These are phyloP conservation scores for Trypanosoma lewisi DNA, from an alignment of 208 protist genomes.

Conservation along the genomic window DNA sequence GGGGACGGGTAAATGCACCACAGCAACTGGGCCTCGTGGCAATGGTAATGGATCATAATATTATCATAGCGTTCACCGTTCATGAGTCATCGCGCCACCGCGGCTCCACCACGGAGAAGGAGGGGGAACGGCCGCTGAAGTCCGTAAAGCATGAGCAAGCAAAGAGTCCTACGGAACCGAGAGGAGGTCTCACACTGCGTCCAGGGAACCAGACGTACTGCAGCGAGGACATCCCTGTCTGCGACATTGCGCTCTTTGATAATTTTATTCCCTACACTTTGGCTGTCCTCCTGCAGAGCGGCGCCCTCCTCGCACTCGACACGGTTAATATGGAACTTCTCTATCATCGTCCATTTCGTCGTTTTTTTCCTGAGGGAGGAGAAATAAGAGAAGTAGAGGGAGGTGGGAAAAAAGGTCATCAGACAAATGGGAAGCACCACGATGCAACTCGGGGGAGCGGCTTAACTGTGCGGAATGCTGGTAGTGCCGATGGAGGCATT, in stretches of 20 bases:
- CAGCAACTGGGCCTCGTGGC: slow-evolving; percentile 33
- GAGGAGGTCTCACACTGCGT: slow-evolving; percentile 3
- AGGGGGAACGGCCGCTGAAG: slow-evolving; percentile 11
- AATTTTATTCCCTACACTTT: slow-evolving; percentile 49
- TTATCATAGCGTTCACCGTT: slow-evolving; percentile 39
- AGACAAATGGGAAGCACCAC: neutral
- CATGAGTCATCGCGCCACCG: slow-evolving; percentile 13
- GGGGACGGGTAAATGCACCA: slow-evolving; percentile 18
- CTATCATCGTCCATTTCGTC: slow-evolving; percentile 19
- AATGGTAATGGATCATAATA: slow-evolving; percentile 43
- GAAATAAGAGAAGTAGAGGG: too few relatives aligned
- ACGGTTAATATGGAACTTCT: slow-evolving; percentile 54
- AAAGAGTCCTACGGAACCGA: neutral
- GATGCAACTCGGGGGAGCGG: too few relatives aligned
- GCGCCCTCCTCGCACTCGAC: slow-evolving; percentile 67
- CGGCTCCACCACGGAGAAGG: neutral
- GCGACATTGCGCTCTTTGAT: slow-evolving; percentile 45
- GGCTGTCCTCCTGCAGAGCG: slow-evolving; percentile 62
- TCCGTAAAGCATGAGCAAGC: neutral
- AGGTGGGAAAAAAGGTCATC: neutral
- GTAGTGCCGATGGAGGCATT: neutral
- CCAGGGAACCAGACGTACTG: slow-evolving; percentile 39
- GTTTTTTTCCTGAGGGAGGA: slow-evolving; percentile 18
- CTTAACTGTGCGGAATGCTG: neutral
- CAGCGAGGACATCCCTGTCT: slow-evolving; percentile 58